Evolutionary conservation across 306 rosid species (phyloP), one percentile per base, ranked within the genome.

Genomic region (Medicago truncatula): DNA sequence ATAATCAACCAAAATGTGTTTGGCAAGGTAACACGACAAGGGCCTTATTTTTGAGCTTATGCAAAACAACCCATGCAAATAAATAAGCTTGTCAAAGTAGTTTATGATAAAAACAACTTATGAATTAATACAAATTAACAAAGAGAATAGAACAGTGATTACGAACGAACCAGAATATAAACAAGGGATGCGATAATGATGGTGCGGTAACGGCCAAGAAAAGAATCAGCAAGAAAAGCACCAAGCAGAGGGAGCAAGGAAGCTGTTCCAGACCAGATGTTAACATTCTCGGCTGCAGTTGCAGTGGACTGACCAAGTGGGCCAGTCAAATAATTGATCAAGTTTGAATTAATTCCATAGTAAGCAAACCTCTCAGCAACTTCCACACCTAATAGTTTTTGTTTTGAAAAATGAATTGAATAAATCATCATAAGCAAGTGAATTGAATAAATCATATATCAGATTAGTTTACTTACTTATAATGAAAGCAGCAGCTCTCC

Each of bases 181-280:
- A 86, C 40, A 59, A 81, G 14, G 44, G 90, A 84, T 5, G 93
- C 85, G 3, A 83, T 14, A 3, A 85, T 7, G 8, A 89, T 74
- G 3, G 93, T 85, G 41, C 86, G 87, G 76, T 83, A 89, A 71
- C 90, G 91, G 16, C 93, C 93, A 2, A 89, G 79, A 61, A 58
- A 63, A 13, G 88, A 85, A 20, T 89, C 93, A 8, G 93, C 93
- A 2, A 87, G 76, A 21, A 81, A 87, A 7, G 88, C 92, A 4
- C 92, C 92, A 1, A 81, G 11, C 0, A 88, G 76, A 15, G 92
- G 86, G 28, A 88, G 84, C 74, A 88, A 54, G 43, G 87, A 40
- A 46, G 85, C 76, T 11, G 88, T 81, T 69, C 92, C 92, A 6
- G 81, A 69, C 92, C 92, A 88, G 0, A 80, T n/a, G 70, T 86